Evolutionary conservation across 1,284 basidiomycete species (phyloP), one percentile per base, ranked within the genome.

Genomic region (Moesziomyces antarcticus): DNA sequence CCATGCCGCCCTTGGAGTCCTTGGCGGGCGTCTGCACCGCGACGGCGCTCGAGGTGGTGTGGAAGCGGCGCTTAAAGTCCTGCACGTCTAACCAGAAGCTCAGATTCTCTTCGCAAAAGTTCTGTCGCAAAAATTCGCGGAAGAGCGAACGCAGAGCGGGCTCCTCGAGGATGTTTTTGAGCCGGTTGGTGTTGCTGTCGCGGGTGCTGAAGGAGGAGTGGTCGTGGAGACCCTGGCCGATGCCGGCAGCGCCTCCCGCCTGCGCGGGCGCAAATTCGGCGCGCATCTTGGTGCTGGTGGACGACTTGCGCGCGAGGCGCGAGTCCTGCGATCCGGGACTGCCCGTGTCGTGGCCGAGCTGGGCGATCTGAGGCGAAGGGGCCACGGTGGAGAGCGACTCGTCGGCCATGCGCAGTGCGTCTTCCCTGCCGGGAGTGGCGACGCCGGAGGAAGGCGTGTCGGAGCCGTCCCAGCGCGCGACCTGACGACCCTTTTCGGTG

Each of bases 91-190:
- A 85, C 92, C 94, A 99, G 86, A 97, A 99, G 49, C 91, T 91
- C 76, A 99, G 86, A 83, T 99, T 99, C 88, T 99, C 96, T 84
- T 99, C 96, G 86, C 94, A 98, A 84, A 97, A 97, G 85, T 97
- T 97, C 53, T 90, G 89, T 45, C 93, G 89, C 57, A 99, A 86
- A 87, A 96, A 97, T 73, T 98, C 96, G 62, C 96, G 90, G 88
- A 99, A 99, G 45, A 97, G 87, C 3, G 89, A 89, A 14, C 96
- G 90, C 33, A 97, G 87, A 24, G 92, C 91, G 0, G 95, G 93
- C 77, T 98, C 94, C 75, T 97, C 94, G 24, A 99, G 88, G 73
- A 99, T 96, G 84, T 93, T 93, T 77, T 90, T 90, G 53, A 99
- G 87, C 49, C 94, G 91, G 66, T 95, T 93, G 11, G 93, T 93